phyloP scores from a whole-genome alignment of 768 basidiomycete genomes.

The Boletus vermiculosoides region DNA sequence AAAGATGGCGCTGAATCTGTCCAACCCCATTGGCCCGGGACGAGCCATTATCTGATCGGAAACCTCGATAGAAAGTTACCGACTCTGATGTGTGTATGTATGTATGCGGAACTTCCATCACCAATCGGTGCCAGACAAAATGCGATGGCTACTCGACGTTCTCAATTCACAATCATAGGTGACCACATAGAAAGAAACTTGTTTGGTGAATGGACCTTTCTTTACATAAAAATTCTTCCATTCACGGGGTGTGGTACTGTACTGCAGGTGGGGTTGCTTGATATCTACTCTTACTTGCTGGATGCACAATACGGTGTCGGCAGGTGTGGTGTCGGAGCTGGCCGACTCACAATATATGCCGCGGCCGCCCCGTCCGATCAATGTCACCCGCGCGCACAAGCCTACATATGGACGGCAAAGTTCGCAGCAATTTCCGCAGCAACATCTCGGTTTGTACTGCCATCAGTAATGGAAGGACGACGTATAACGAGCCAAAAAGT shows the following conservation, averaged over 20 bases:
- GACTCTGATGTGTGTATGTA: not conserved
- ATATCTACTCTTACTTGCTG: no score
- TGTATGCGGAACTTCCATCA: not conserved
- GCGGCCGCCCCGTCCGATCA: not conserved
- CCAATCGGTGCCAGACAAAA: not conserved
- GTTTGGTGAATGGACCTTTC: no score
- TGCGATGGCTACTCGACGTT: not conserved
- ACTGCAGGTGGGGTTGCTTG: no score
- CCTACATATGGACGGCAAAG: not conserved
- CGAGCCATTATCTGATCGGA: not conserved
- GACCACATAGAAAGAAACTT: no score
- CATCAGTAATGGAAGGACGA: not conserved
- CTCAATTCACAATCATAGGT: not conserved
- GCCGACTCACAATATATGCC: no score
- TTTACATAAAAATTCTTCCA: no score
- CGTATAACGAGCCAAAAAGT: not conserved
- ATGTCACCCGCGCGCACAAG: not conserved
- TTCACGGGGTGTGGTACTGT: no score
- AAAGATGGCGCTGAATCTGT: not conserved
- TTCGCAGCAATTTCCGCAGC: not conserved
- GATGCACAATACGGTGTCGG: not conserved
- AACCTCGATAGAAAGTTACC: not conserved
- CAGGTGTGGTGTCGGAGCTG: not conserved
- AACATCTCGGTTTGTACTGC: not conserved
- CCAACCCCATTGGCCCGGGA: not conserved